Percentiles rank a stretch among this genome's conserved stretches.
Evolutionary conservation across 345 rosid species (phyloP).

Genomic region (Barbarea vulgaris): DNA sequence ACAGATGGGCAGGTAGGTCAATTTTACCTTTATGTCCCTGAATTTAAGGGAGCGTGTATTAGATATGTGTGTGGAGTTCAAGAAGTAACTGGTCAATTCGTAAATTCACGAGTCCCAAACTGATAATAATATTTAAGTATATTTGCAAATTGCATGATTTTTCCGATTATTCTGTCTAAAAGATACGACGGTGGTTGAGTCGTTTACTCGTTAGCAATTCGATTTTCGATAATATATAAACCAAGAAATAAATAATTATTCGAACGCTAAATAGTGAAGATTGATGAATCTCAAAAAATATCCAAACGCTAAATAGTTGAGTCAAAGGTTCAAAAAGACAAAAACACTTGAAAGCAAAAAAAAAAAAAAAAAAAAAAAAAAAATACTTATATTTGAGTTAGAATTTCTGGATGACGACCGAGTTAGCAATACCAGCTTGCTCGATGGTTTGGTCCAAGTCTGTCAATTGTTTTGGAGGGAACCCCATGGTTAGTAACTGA

Average conservation of each 20-base stretch:
- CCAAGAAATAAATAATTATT: background rate
- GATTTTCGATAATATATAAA: background rate
- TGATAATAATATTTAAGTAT: background rate
- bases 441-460: constrained; percentile 83
- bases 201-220: constrained; percentile 6
- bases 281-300: constrained; percentile 15
- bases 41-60: background rate
- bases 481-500: constrained; percentile 88
- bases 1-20: constrained; percentile 30
- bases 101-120: constrained; percentile 19
- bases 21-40: constrained; percentile 25
- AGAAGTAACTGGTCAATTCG: constrained; percentile 28
- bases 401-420: constrained; percentile 92
- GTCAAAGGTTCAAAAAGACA: constrained; percentile 2
- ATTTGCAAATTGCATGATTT: background rate
- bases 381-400: no score
- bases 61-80: constrained; percentile 3
- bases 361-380: background rate
- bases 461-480: constrained; percentile 81
- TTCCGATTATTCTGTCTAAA: background rate
- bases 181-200: constrained; percentile 24
- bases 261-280: background rate
- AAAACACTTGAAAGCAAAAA: background rate
- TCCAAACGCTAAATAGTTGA: background rate
- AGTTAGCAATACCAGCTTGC: constrained; percentile 82